Evolutionary conservation across 2,329 filamentous ascomycete genomes (phyloP), one percentile per base, ranked within the genome.

Genomic region (Periconia sp.): DNA sequence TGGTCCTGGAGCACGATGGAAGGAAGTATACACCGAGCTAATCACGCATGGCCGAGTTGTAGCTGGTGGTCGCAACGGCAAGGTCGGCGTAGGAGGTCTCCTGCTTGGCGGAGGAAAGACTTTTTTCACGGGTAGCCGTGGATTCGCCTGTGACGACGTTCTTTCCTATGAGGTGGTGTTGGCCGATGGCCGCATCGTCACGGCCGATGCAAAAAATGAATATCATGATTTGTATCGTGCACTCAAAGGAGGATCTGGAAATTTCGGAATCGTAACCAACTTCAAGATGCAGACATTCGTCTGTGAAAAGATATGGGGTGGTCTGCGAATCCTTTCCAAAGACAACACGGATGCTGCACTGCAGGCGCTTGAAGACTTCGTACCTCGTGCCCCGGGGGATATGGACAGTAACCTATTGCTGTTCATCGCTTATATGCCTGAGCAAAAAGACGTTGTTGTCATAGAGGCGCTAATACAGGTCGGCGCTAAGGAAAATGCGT

Each of bases 191-290:
- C 44, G 53, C 2, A 56, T 69, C 11, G 55, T 62, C n/a, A 65
- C 59, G 2, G 68, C 64, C 20, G 60, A 60, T 27, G 56, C 58
- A 2, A 50, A 47, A 11, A 10, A 48, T 46, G 3, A 46, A 40
- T 42, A 64, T 37, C 47, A 62, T 1, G 70, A 74, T 41, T 62
- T 73, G 9, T 71, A 64, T 35, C 58, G 54, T 2, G 66, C 68
- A 1, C 59, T 74, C 5, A 72, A 71, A 48, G 70, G 71, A 6
- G 71, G 71, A 1, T 60, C 58, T 33, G 68, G 66, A 45, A 71
- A 73, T 50, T 72, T 74, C 43, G 71, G 70, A 1, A 63, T 74
- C 45, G 69, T 74, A 0, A 75, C 72, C 2, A 46, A 48, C 43
- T 59, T 67, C 46, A 58, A 60, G 10, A 62, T 69, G n/a, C 45